phyloP scores from a whole-genome alignment of 73 alveolate species.

The Tetrahymena elliotti region DNA sequence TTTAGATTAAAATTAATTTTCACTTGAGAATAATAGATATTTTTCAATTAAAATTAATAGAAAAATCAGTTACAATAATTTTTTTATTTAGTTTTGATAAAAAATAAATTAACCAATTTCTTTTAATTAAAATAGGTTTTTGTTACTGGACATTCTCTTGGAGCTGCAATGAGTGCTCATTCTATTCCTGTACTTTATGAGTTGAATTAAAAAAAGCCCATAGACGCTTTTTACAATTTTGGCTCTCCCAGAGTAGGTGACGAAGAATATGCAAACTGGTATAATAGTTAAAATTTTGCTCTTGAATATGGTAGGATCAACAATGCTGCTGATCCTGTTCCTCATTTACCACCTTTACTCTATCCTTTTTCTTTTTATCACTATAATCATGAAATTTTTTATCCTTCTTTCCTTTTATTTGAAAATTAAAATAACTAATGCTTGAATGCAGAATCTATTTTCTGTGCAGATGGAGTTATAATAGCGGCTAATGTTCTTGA shows the following conservation, averaged over 20 bases:
- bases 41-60: too few species aligned
- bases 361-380: neutral
- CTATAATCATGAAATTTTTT: neutral
- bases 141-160: conserved; percentile 44
- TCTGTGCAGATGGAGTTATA: neutral
- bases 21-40: too few species aligned
- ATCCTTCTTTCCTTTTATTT: neutral
- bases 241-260: conserved; percentile 49
- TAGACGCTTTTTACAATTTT: conserved; percentile 13
- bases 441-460: neutral
- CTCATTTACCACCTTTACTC: conserved; percentile 19
- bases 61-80: too few species aligned
- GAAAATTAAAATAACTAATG: neutral
- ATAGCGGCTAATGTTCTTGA: neutral
- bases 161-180: conserved; percentile 36
- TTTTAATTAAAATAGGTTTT: neutral
- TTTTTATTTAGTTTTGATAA: too few species aligned
- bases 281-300: neutral
- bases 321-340: conserved; percentile 42
- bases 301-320: conserved; percentile 16
- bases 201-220: neutral
- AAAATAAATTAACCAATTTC: too few species aligned
- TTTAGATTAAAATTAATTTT: too few species aligned
- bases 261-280: neutral
- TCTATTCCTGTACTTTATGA: neutral